phyloP scores from a whole-genome alignment of 1,284 basidiomycete genomes.

The Naganishia albida region DNA sequence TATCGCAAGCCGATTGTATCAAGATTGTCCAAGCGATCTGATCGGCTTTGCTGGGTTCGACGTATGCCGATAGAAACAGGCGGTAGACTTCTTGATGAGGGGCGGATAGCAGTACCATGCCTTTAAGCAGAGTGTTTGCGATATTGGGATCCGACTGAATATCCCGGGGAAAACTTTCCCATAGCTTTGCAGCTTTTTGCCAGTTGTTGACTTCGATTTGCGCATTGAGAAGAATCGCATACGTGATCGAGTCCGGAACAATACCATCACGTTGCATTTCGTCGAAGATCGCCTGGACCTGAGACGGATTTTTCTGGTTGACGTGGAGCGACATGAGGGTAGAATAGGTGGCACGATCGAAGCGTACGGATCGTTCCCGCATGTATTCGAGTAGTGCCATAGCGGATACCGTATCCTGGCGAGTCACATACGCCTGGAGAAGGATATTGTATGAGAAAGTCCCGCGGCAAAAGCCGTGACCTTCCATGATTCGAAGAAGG shows the following conservation, averaged over 20 bases:
- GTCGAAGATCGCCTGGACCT: slow-evolving; percentile 69
- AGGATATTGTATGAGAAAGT: slow-evolving; percentile 57
- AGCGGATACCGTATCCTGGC: slow-evolving; percentile 63
- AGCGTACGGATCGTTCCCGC: slow-evolving; percentile 58
- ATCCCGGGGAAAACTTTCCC: slow-evolving; percentile 35
- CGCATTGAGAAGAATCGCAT: slow-evolving; percentile 76
- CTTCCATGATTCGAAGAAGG: slow-evolving; percentile 10
- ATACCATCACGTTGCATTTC: slow-evolving; percentile 57
- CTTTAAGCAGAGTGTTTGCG: slow-evolving; percentile 80
- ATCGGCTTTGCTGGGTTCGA: slow-evolving; percentile 62
- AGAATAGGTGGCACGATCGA: slow-evolving; percentile 63
- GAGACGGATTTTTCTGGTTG: slow-evolving; percentile 64
- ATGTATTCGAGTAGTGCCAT: slow-evolving; percentile 66
- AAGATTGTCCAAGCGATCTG: slow-evolving; percentile 71
- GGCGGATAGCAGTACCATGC: slow-evolving; percentile 76
- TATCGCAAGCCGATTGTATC: slow-evolving; percentile 81
- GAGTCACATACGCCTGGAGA: slow-evolving; percentile 63
- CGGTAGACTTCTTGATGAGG: slow-evolving; percentile 69
- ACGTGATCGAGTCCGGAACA: slow-evolving; percentile 65
- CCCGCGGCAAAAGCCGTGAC: neutral
- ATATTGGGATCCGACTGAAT: slow-evolving; percentile 58
- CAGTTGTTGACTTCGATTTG: slow-evolving; percentile 78
- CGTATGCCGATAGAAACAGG: slow-evolving; percentile 65
- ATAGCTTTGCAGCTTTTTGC: slow-evolving; percentile 40
- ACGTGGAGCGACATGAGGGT: slow-evolving; percentile 71